Evolutionary conservation across 306 rosid genomes (phyloP), one percentile per base, ranked within the genome.

Genomic region (Biancaea sappan): DNA sequence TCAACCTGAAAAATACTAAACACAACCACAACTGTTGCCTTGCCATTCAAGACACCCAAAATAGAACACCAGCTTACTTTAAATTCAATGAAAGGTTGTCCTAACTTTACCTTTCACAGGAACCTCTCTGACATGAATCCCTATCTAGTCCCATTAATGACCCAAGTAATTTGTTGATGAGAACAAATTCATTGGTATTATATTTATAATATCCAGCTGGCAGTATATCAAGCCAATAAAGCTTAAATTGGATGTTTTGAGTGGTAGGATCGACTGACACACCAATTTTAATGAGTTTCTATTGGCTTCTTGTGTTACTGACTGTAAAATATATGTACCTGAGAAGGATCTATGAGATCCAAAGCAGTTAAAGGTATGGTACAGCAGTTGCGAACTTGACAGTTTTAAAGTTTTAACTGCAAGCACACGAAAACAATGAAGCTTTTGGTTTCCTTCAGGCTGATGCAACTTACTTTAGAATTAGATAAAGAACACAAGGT

Each of bases 341-440:
- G 48, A 59, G 60, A 72, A 18, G 60, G 68, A 18, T n/a, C 53
- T 47, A 62, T 71, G 78, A 77, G 59, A 46, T 34, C 34, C 71
- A 63, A 40, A 72, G 74, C 53, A 54, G 81, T 75, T 73, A 29
- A 73, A 64, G 66, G 50, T 56, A 44, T 31, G 69, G 76, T 28
- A 63, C 19, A 77, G 79, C 70, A 76, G 83, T 73, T 77, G 66
- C 77, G 62, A 82, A 68, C 57, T 75, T 21, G 22, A 75, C 58
- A 71, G 9, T 9, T 25, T 11, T 11, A 43, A 37, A 12, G 82
- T 79, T 84, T 74, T 77, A 81, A 72, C 75, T 84, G 77, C 81
- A 82, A 70, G 79, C 91, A 85, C 89, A 87, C 80, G 88, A 84
- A 77, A 74, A 58, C 64, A 65, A 80, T 84, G 89, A 78, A 79